Base-by-base conservation (phyloP, 257 asterid species). In the Nyctanthes arbortristis region DNA sequence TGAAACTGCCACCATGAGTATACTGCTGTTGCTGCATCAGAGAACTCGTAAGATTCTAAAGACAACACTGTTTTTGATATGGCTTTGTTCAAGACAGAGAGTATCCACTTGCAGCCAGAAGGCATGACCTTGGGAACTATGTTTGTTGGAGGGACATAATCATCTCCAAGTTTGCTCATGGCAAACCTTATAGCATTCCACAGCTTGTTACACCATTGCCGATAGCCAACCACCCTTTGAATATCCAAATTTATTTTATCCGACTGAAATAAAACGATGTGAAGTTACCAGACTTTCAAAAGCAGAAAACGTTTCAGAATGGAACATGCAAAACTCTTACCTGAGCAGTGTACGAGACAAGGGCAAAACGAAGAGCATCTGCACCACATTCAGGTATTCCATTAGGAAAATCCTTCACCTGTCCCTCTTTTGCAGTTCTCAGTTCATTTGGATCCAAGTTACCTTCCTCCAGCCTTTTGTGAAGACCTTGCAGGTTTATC, bases 111-210 rank as follows among this genome's bases (percentile, higher is more conserved):
- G 90, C 97, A 93, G 88, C 89, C 88, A 75, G 85, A 93, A 61
- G 99, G 99, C 95, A 93, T 78, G 61, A 75, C 76, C 27, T 60
- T 66, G 32, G 88, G 82, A 64, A 32, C 81, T 66, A 93, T 72
- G 61, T 77, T 75, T n/a, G 77, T 55, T 60, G 96, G 91, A 67
- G 99, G 97, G 62, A 70, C 77, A 75, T 87, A 93, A 65, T 91
- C 90, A 43, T 93, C 99, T 69, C 95, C 97, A 60, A 91, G 96
- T 84, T 87, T 93, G 70, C 84, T 86, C 97, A 93, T 91, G 59
- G 97, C 94, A 77, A 93, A 93, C 86, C 97, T 79, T 60, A 89
- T 84, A 35, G 97, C 99, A 85, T 93, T 93, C 99, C 99, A 93
- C 69, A 93, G 75, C 80, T 93, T 91, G 81, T 93, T 93, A 74